Percentiles rank a stretch among this genome's conserved stretches.
Conservation (phyloP, 2,329 filamentous ascomycete species). For the Aspergillus bombycis region DNA sequence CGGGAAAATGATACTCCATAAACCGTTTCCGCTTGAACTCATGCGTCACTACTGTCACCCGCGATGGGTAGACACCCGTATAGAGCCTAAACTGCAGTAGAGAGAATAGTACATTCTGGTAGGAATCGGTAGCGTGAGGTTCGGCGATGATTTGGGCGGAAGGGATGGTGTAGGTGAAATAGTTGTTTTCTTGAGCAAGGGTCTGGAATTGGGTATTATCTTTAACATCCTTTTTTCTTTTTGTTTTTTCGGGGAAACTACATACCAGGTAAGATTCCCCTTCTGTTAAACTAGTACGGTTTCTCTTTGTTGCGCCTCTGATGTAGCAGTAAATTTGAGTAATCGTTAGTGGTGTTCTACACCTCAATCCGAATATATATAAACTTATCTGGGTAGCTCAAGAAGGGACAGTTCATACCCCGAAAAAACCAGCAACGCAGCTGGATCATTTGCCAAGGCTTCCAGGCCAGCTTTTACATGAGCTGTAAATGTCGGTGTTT, state of each 20-base stretch:
- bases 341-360: not conserved
- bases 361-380: too few species aligned
- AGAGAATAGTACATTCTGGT: slow-evolving; percentile 80
- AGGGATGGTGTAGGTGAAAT: slow-evolving; percentile 3
- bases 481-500: slow-evolving; percentile 76
- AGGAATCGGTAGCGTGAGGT: slow-evolving; percentile 77
- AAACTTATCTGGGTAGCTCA: not conserved
- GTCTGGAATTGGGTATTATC: slow-evolving; percentile 28
- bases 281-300: slow-evolving; percentile 60
- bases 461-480: slow-evolving; percentile 71
- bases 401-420: slow-evolving; percentile 56
- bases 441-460: slow-evolving; percentile 51
- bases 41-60: slow-evolving; percentile 68
- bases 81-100: slow-evolving; percentile 57
- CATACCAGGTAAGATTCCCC: slow-evolving; percentile 63
- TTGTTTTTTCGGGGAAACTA: not conserved
- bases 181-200: slow-evolving; percentile 26
- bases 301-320: slow-evolving; percentile 65
- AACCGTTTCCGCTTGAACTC: slow-evolving; percentile 69
- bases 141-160: slow-evolving; percentile 60
- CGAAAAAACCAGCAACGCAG: slow-evolving; percentile 68
- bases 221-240: fast-evolving
- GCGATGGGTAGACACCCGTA: slow-evolving; percentile 56
- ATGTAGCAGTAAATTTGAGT: not conserved
- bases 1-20: slow-evolving; percentile 64